phyloP scores from a whole-genome alignment of 2,329 filamentous ascomycete genomes.

The Hysterium pulicare region DNA sequence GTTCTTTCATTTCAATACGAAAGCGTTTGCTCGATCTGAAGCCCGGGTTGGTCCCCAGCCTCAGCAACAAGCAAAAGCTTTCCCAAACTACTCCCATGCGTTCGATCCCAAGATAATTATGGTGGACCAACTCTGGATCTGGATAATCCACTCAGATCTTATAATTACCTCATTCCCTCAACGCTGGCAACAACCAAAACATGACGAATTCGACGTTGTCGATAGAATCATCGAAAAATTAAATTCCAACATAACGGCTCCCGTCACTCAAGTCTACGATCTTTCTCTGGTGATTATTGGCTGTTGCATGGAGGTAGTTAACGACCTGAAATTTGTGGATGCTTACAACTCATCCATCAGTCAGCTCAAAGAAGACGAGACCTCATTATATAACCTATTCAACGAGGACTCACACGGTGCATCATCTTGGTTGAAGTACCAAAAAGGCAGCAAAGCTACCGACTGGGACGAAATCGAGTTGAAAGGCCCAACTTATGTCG shows the following conservation, averaged over 20 bases:
- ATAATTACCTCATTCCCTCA: constrained; percentile 61
- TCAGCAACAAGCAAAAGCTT: constrained; percentile 35
- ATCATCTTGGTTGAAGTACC: constrained; percentile 52
- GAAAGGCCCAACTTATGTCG: constrained; percentile 46
- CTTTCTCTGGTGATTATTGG: constrained; percentile 60
- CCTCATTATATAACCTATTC: constrained; percentile 58
- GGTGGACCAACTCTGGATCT: constrained; percentile 68
- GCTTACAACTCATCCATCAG: constrained; percentile 61
- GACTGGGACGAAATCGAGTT: constrained; percentile 25
- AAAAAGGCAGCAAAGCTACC: constrained; percentile 41
- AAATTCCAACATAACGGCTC: constrained; percentile 60
- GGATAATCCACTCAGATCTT: constrained; percentile 56
- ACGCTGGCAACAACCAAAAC: constrained; percentile 58
- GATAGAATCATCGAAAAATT: constrained; percentile 63
- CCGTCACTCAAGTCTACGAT: constrained; percentile 59
- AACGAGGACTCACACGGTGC: constrained; percentile 57
- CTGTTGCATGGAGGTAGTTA: constrained; percentile 59
- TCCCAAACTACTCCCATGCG: constrained; percentile 28
- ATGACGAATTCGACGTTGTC: constrained; percentile 61
- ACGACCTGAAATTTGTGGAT: constrained; percentile 55
- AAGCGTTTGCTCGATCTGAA: constrained; percentile 57
- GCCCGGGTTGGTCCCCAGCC: constrained; percentile 66
- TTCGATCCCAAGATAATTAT: constrained; percentile 61
- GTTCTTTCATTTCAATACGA: constrained; percentile 63
- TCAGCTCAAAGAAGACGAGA: constrained; percentile 47